Conservation (phyloP, 371 early-diverging fungal genomes). For the Capillidium heterosporum region DNA sequence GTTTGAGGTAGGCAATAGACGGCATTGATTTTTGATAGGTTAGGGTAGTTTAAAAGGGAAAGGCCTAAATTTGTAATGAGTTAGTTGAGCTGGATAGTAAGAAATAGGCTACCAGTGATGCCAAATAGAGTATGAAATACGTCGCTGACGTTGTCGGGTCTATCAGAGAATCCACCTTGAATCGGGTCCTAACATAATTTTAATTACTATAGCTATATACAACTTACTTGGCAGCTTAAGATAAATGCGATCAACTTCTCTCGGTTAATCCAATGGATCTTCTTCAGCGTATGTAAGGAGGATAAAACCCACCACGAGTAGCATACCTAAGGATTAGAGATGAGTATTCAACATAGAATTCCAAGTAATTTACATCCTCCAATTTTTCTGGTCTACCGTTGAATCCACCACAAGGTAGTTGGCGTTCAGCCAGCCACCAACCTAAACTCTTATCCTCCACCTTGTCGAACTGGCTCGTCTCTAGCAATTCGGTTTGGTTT, state of each 20-base stretch:
- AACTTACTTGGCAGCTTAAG: constrained; percentile 51
- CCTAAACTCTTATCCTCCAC: constrained; percentile 56
- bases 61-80: constrained; percentile 21
- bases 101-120: constrained; percentile 62
- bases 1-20: constrained; percentile 79
- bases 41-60: constrained; percentile 65
- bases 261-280: constrained; percentile 72
- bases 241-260: constrained; percentile 66
- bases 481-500: no score
- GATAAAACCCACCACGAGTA: constrained; percentile 99
- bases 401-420: constrained; percentile 84
- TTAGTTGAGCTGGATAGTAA: not conserved
- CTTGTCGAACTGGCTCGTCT: constrained; percentile 31
- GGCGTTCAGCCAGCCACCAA: constrained; percentile 89
- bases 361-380: constrained; percentile 51
- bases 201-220: not conserved
- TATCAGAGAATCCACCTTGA: constrained; percentile 91
- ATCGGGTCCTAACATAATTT: constrained; percentile 37
- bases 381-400: constrained; percentile 95
- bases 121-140: constrained; percentile 97
- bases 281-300: constrained; percentile 64
- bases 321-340: constrained; percentile 41
- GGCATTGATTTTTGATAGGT: constrained; percentile 59
- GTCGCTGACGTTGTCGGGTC: constrained; percentile 84
- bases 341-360: not conserved